Percentiles rank a stretch among this genome's conserved stretches.
These are phyloP conservation scores for Boletus tylopilopsis DNA, from an alignment of 768 basidiomycete species.

Conservation along the genomic window DNA sequence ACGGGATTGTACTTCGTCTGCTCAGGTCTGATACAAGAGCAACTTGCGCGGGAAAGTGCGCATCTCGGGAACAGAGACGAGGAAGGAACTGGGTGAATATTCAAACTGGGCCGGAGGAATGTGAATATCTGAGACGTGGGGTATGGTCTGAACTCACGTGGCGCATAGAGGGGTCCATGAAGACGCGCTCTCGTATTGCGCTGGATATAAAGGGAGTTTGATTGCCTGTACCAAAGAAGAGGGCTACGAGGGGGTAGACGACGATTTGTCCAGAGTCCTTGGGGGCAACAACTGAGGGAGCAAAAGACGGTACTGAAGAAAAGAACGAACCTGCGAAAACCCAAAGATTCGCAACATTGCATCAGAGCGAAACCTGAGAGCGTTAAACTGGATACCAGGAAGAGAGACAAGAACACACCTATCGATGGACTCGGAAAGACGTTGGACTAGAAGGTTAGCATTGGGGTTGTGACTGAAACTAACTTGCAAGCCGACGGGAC, in stretches of 20 bases:
- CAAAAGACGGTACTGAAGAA: too few relatives aligned
- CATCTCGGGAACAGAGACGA: slow-evolving; percentile 9
- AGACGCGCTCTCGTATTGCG: background rate
- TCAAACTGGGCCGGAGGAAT: background rate
- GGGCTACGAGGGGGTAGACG: slow-evolving; percentile 2
- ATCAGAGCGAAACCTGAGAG: too few relatives aligned
- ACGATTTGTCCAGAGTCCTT: slow-evolving; percentile 4
- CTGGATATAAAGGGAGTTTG: slow-evolving; percentile 2
- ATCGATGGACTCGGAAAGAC: background rate
- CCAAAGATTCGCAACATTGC: slow-evolving; percentile 4
- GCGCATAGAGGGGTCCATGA: slow-evolving; percentile 3
- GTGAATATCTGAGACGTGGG: background rate
- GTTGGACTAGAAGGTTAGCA: background rate
- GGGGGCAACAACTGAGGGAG: too few relatives aligned
- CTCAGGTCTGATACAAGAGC: too few relatives aligned
- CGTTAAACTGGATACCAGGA: too few relatives aligned
- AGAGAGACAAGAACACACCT: too few relatives aligned
- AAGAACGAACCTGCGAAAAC: background rate
- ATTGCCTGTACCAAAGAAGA: slow-evolving; percentile 4
- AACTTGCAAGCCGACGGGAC: too few relatives aligned
- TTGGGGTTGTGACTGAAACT: background rate
- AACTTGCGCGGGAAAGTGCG: slow-evolving; percentile 6
- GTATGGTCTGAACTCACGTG: background rate
- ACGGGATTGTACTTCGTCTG: too few relatives aligned
- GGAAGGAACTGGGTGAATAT: slow-evolving; percentile 7